These are phyloP conservation scores for Aspergillus piperis DNA, from an alignment of 2,329 filamentous ascomycete genomes.

Conservation along the genomic window DNA sequence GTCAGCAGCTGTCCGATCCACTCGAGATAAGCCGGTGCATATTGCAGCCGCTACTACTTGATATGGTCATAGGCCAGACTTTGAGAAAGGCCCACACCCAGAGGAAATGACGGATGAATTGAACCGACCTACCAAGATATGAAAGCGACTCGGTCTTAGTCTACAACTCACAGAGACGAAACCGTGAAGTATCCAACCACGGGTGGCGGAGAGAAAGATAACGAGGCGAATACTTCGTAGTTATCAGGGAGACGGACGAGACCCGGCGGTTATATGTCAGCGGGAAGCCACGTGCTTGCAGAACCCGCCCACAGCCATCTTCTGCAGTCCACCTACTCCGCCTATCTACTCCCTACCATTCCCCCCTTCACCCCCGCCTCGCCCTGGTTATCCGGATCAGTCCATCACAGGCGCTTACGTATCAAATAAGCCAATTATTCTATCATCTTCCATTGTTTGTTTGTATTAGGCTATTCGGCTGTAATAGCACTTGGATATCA, in stretches of 20 bases:
- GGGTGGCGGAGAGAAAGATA: neutral
- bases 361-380: neutral
- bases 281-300: slow-evolving; percentile 3
- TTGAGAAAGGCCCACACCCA: neutral
- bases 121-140: neutral
- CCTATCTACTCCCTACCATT: neutral
- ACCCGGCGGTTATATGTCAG: slow-evolving; percentile 4
- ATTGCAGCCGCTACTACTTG: neutral
- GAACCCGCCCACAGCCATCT: neutral
- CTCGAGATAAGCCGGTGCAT: neutral
- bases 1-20: neutral
- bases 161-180: neutral
- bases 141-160: neutral
- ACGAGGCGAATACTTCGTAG: neutral
- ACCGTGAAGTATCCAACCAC: neutral
- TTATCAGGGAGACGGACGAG: neutral
- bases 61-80: neutral
- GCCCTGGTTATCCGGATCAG: neutral
- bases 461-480: slow-evolving; percentile 7
- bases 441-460: slow-evolving; percentile 1
- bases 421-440: neutral
- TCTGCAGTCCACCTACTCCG: no score
- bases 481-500: slow-evolving; percentile 1
- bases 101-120: neutral
- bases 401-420: neutral